Evolutionary conservation across 768 basidiomycete species (phyloP).

Genomic region (Tricholoma terreum): DNA sequence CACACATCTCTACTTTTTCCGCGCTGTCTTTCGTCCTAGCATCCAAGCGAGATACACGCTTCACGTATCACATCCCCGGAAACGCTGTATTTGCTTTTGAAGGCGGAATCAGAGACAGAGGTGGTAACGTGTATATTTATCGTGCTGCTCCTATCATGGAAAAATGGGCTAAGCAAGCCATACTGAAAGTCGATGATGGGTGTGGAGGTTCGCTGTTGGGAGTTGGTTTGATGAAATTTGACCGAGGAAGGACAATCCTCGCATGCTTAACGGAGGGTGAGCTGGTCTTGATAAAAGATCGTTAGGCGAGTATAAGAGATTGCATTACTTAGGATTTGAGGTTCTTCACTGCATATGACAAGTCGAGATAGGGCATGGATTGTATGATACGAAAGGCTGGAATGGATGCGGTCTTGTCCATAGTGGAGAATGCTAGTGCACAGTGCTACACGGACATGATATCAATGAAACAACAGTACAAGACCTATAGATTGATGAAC

Average conservation of each 20-base stretch:
- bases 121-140: slow-evolving; percentile 88
- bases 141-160: slow-evolving; percentile 50
- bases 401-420: slow-evolving; percentile 17
- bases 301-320: slow-evolving; percentile 4
- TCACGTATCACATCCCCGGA: slow-evolving; percentile 68
- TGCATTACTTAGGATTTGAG: slow-evolving; percentile 9
- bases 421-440: slow-evolving; percentile 20
- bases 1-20: slow-evolving; percentile 78
- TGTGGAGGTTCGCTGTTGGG: slow-evolving; percentile 75
- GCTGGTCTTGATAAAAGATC: slow-evolving; percentile 54
- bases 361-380: slow-evolving; percentile 5
- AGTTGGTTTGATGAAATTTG: slow-evolving; percentile 49
- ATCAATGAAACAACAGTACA: slow-evolving; percentile 23
- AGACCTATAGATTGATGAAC: slow-evolving; percentile 24
- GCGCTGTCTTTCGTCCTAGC: slow-evolving; percentile 93
- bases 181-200: slow-evolving; percentile 72
- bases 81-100: slow-evolving; percentile 79
- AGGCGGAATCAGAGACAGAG: slow-evolving; percentile 60
- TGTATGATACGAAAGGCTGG: slow-evolving; percentile 15
- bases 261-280: slow-evolving; percentile 77
- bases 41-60: slow-evolving; percentile 86
- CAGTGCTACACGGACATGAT: slow-evolving; percentile 28
- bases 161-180: slow-evolving; percentile 73
- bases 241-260: slow-evolving; percentile 38
- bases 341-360: slow-evolving; percentile 7